Evolutionary conservation across 805 yeast species (phyloP), one percentile per base, ranked within the genome.

Genomic region (Sugiyamaella marilandica): DNA sequence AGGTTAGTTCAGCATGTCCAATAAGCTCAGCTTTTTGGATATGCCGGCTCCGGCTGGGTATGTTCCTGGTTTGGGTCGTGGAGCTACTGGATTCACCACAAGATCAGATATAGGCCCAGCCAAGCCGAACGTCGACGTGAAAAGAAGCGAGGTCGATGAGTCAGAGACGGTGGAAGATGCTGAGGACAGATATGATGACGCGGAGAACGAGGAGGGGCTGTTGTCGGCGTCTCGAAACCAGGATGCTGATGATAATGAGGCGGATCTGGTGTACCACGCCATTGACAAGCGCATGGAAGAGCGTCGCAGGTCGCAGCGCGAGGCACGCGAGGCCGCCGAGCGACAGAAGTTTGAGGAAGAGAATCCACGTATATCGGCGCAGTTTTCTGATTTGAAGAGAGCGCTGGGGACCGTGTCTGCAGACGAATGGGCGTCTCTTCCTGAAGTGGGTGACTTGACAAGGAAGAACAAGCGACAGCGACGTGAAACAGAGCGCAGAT

Each of bases 41-140:
- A 88, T 86, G 70, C 82, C 82, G 55, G 85, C 98, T 0, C 99
- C 99, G 0, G 79, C 85, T 1, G 95, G 95, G 5, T 92, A 92
- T 65, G 79, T 90, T 39, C 85, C 98, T 2, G 99, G 99, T 24
- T 70, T 90, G 7, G 98, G 97, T 0, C 75, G 99, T 64, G 99
- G 99, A 26, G 98, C 97, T 1, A 80, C 87, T 1, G 98, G 97
- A 4, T 91, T 94, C 68, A 82, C 91, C 0, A 89, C 96, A 0
- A 78, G 89, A 54, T 88, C 94, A 1, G 95, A 85, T 56, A 66
- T 85, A 13, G 88, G 88, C 0, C 71, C 75, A 14, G 75, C 77
- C 1, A 54, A 71, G 53, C 57, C 74, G 55, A 54, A 68, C 51
- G 71, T 65, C n/a, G 70, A 66, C 26, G 74, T 70, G n/a, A 53